Conservation (phyloP, 2,329 filamentous ascomycete genomes). For the Kalaharituber pfeilii region DNA sequence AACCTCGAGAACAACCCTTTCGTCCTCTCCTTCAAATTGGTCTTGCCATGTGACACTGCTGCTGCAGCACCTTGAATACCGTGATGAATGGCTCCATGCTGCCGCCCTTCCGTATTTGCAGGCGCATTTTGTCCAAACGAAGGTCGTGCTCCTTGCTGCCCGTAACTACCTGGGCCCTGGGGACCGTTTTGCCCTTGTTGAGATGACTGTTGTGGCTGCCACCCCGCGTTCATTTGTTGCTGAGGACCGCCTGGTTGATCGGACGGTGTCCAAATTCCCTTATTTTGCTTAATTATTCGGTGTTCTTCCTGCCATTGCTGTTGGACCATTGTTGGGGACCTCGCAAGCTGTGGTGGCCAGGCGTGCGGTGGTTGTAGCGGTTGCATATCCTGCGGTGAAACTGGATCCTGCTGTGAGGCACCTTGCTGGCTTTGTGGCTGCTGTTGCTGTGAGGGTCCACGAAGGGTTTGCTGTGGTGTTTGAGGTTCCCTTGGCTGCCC, state of each 20-base stretch:
- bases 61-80: background rate
- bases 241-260: background rate
- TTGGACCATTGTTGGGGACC: background rate
- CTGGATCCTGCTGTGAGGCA: background rate
- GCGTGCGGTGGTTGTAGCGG: background rate
- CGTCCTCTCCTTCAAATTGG: background rate
- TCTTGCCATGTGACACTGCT: background rate
- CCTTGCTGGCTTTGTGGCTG: background rate
- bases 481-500: background rate
- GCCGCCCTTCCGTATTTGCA: no score
- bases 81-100: background rate
- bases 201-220: background rate
- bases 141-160: background rate
- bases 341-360: slow-evolving; percentile 1
- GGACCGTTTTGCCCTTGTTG: background rate
- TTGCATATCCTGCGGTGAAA: background rate
- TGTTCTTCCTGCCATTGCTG: background rate
- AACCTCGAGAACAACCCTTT: background rate
- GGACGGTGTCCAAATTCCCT: background rate
- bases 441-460: background rate
- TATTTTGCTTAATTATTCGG: background rate
- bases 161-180: background rate
- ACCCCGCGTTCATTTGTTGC: background rate
- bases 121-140: no score
- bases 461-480: background rate